Evolutionary conservation across 306 rosid species (phyloP).

Genomic region (Pyrus communis): DNA sequence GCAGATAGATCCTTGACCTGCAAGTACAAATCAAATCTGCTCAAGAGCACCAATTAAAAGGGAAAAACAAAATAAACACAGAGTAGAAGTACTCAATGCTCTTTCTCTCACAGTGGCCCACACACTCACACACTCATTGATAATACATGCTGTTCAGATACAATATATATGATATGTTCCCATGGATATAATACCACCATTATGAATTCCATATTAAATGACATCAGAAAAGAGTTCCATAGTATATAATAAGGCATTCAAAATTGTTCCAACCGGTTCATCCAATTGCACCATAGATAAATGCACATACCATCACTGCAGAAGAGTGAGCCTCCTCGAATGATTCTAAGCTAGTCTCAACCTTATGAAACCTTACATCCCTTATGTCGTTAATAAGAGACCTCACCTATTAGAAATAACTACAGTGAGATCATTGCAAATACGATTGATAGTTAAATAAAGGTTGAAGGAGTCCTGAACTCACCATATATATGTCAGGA

Average conservation of each 20-base stretch:
- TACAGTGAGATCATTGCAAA: conserved; percentile 14
- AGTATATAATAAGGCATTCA: background rate
- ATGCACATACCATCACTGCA: conserved; percentile 72
- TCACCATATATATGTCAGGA: conserved; percentile 72
- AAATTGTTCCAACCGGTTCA: background rate
- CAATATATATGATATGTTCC: background rate
- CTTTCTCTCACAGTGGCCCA: background rate
- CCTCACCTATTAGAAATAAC: conserved; percentile 51
- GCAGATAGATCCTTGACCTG: conserved; percentile 90
- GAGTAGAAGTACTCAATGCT: background rate
- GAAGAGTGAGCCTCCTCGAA: conserved; percentile 73
- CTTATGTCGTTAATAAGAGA: conserved; percentile 90
- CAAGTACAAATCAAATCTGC: conserved; percentile 16
- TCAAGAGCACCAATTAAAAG: background rate
- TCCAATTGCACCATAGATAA: background rate
- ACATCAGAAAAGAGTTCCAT: background rate
- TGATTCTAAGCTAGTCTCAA: conserved; percentile 77
- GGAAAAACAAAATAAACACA: background rate
- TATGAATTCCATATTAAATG: background rate
- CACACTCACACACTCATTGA: background rate
- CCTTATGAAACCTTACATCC: conserved; percentile 89
- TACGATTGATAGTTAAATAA: background rate
- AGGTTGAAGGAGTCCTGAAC: conserved; percentile 24
- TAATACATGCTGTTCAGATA: background rate
- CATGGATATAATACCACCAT: background rate